Evolutionary conservation across 768 basidiomycete species (phyloP).

Genomic region (Calocybe indica): DNA sequence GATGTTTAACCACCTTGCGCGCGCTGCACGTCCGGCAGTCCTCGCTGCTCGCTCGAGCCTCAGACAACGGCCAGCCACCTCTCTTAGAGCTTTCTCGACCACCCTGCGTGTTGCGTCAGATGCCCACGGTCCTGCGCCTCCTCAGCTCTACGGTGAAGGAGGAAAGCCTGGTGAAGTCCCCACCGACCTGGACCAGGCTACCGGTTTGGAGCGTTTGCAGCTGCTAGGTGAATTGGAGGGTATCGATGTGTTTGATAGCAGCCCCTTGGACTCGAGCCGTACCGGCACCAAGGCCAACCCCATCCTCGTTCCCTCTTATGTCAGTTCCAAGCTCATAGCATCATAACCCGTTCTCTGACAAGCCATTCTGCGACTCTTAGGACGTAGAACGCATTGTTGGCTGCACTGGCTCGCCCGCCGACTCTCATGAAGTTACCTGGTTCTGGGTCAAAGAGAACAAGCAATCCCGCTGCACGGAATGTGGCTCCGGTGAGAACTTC

Average conservation of each 20-base stretch:
- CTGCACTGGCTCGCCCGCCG: constrained; percentile 91
- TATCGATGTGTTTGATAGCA: constrained; percentile 83
- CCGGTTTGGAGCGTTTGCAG: constrained; percentile 95
- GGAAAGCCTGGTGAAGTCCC: constrained; percentile 71
- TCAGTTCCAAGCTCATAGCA: constrained; percentile 31
- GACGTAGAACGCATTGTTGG: constrained; percentile 82
- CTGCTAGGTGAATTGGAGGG: constrained; percentile 85
- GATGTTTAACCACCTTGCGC: constrained; percentile 42
- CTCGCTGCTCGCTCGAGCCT: constrained; percentile 30
- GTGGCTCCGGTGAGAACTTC: constrained; percentile 73
- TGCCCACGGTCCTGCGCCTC: constrained; percentile 43
- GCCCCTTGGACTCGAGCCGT: constrained; percentile 77
- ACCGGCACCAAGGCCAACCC: constrained; percentile 87
- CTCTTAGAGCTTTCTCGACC: constrained; percentile 54
- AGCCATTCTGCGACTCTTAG: constrained; percentile 28
- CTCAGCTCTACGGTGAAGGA: constrained; percentile 67
- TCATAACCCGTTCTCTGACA: background rate
- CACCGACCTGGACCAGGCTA: constrained; percentile 85
- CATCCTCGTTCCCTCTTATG: constrained; percentile 81
- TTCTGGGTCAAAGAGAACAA: constrained; percentile 61
- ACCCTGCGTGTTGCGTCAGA: constrained; percentile 52
- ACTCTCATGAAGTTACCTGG: constrained; percentile 94
- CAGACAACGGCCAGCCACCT: constrained; percentile 22
- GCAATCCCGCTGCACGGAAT: constrained; percentile 82
- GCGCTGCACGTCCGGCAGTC: constrained; percentile 38